phyloP scores from a whole-genome alignment of 805 yeast genomes.

The Yarrowia divulgata region DNA sequence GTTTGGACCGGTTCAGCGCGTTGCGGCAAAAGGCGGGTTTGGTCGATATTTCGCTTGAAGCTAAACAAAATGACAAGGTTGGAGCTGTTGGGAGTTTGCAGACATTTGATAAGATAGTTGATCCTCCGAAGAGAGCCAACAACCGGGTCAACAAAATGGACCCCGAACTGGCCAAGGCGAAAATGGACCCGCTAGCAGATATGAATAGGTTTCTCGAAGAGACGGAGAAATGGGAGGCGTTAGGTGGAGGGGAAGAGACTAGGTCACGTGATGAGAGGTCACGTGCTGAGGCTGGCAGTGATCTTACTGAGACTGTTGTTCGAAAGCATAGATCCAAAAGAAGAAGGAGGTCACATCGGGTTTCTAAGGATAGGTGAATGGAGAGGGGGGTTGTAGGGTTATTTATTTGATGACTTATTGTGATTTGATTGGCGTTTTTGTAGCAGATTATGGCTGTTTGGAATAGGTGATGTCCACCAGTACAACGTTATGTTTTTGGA shows the following conservation, averaged over 20 bases:
- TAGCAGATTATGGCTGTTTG: too few relatives aligned
- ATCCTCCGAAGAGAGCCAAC: not conserved
- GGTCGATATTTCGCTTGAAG: not conserved
- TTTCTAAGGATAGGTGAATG: not conserved
- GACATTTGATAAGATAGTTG: slow-evolving; percentile 2
- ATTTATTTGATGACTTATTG: not conserved
- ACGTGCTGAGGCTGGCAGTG: not conserved
- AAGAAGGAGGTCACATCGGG: not conserved
- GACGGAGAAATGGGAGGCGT: slow-evolving; percentile 10
- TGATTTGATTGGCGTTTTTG: too few relatives aligned
- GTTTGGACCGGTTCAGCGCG: not conserved
- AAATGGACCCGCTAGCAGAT: slow-evolving; percentile 19
- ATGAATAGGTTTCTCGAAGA: slow-evolving; percentile 6
- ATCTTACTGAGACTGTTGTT: not conserved
- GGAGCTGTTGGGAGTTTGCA: not conserved
- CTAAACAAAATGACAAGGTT: not conserved
- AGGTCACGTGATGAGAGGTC: too few relatives aligned
- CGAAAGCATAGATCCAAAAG: not conserved
- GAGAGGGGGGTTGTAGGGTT: not conserved
- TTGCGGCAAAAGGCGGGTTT: slow-evolving; percentile 13
- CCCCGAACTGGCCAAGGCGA: slow-evolving; percentile 5
- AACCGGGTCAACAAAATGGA: slow-evolving; percentile 5
- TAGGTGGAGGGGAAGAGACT: not conserved
- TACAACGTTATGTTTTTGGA: too few relatives aligned
- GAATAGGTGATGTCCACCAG: too few relatives aligned